Conservation (phyloP, 2,329 filamentous ascomycete genomes). For the Dactylonectria estremocensis region DNA sequence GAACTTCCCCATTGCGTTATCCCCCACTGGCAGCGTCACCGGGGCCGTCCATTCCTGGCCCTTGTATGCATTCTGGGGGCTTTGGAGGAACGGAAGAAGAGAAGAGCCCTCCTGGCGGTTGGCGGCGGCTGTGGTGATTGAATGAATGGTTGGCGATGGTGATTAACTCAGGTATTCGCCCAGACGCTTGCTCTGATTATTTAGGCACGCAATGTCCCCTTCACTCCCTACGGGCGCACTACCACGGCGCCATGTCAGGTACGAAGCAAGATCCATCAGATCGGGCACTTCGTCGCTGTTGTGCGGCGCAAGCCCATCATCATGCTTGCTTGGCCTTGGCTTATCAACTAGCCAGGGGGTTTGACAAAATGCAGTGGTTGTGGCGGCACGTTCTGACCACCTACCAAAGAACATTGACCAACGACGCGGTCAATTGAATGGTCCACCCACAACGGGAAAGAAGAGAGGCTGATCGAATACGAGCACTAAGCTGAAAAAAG, state of each 20-base stretch:
- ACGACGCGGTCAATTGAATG: too few species aligned
- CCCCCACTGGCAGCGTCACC: constrained; percentile 24
- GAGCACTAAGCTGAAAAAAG: constrained; percentile 20
- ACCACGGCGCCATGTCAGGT: not conserved
- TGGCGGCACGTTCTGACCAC: not conserved
- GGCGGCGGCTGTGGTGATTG: too few species aligned
- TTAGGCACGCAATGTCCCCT: not conserved
- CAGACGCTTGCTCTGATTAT: not conserved
- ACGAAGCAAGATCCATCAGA: not conserved
- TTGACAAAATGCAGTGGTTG: not conserved
- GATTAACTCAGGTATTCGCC: not conserved
- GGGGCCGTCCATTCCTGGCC: not conserved
- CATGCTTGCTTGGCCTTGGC: not conserved
- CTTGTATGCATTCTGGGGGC: too few species aligned
- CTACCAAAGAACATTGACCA: not conserved
- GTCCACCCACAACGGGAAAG: not conserved
- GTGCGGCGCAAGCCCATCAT: not conserved
- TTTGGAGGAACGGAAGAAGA: too few species aligned
- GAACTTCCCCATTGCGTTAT: constrained; percentile 15
- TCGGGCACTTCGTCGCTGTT: not conserved
- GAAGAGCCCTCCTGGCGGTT: too few species aligned
- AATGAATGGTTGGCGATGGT: not conserved
- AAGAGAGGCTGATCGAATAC: not conserved
- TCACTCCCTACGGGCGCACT: too few species aligned
- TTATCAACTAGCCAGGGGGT: not conserved